These are phyloP conservation scores for Fusarium sp. DNA, from an alignment of 2,329 filamentous ascomycete genomes.

Conservation along the genomic window DNA sequence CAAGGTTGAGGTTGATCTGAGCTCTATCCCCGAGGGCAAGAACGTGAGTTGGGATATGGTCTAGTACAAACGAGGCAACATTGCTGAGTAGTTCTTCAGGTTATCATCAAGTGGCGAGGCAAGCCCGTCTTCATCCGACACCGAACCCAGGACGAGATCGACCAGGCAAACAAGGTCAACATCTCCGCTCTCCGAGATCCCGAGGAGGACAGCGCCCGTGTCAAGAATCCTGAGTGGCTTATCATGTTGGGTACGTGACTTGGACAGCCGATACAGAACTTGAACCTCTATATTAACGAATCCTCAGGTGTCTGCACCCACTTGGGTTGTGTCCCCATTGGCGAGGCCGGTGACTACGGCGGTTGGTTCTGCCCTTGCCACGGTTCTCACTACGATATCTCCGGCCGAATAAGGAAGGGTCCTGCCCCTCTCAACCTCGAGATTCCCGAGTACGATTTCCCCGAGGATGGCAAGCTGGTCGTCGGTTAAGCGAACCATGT, in stretches of 20 bases:
- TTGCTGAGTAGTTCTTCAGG: conserved; percentile 56
- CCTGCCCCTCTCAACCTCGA: conserved; percentile 98
- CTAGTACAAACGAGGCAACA: not conserved
- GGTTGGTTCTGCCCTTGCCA: conserved; percentile 99
- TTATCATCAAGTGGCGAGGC: conserved; percentile 99
- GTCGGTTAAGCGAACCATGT: conserved; percentile 78
- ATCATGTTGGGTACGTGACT: conserved; percentile 86
- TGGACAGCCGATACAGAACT: not conserved
- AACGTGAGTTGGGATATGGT: conserved; percentile 72
- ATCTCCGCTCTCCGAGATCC: conserved; percentile 88
- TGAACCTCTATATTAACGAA: conserved; percentile 19
- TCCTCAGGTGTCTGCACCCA: conserved; percentile 92
- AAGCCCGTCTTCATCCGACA: conserved; percentile 99
- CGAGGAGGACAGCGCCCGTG: conserved; percentile 88
- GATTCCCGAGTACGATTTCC: conserved; percentile 91
- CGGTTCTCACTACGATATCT: conserved; percentile 99
- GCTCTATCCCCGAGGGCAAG: conserved; percentile 96
- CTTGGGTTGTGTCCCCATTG: conserved; percentile 98
- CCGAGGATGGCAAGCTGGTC: conserved; percentile 85
- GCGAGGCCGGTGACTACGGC: conserved; percentile 96
- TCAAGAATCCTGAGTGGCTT: conserved; percentile 98
- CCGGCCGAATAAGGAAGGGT: conserved; percentile 96
- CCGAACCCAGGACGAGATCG: conserved; percentile 92
- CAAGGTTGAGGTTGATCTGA: conserved; percentile 97
- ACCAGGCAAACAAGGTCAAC: conserved; percentile 90